Conservation (phyloP, 176 grass and related monocot genomes). For the Avena eriantha region DNA sequence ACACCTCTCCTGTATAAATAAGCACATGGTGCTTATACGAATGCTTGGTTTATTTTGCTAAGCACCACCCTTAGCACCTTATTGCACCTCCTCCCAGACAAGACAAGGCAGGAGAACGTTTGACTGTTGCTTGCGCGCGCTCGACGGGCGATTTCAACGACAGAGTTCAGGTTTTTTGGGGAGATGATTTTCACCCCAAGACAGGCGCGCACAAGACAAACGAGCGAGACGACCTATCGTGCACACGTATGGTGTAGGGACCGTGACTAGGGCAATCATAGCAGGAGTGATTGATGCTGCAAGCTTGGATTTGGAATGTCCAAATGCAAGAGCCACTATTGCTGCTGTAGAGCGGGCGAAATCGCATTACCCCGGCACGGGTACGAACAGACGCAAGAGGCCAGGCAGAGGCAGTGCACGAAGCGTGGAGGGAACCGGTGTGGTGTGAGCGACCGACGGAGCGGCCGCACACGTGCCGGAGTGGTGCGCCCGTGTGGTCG, state of each 20-base stretch:
- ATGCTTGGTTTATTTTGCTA: no score
- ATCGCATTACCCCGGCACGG: background rate
- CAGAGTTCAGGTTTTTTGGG: background rate
- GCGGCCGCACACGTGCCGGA: background rate
- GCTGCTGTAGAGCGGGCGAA: no score
- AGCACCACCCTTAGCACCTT: no score
- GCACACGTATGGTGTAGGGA: background rate
- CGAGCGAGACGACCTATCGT: background rate
- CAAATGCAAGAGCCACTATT: background rate
- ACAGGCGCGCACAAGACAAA: background rate
- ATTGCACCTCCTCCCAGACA: background rate
- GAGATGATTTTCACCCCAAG: background rate
- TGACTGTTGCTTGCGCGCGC: background rate
- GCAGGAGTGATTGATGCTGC: background rate
- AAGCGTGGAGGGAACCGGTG: constrained; percentile 1
- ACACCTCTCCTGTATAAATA: no score
- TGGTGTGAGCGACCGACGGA: no score
- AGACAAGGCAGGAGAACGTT: background rate
- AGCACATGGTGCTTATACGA: no score
- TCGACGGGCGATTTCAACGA: background rate
- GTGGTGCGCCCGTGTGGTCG: background rate
- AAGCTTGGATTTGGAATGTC: background rate
- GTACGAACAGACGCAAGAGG: background rate
- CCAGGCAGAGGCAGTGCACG: background rate
- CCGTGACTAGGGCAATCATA: background rate